These are phyloP conservation scores for Cylindrotheca fusiformis DNA, from an alignment of 108 stramenopile species.

Conservation along the genomic window DNA sequence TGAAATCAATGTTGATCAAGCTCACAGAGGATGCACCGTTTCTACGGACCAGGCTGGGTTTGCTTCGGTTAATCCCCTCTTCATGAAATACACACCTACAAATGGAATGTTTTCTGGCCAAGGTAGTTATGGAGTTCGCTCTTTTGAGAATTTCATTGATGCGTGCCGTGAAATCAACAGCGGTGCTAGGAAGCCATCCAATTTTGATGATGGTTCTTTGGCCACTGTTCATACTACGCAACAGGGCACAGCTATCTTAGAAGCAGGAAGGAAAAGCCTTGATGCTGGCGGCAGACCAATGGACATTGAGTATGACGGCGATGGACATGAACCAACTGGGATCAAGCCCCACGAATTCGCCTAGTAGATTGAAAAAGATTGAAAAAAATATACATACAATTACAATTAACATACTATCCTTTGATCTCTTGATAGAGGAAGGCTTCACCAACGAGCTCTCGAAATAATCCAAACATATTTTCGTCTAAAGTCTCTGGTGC, in stretches of 20 bases:
- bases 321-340: conserved; percentile 46
- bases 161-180: conserved; percentile 59
- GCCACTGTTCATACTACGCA: conserved; percentile 93
- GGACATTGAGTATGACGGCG: conserved; percentile 85
- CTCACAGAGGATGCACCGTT: conserved; percentile 97
- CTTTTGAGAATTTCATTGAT: conserved; percentile 86
- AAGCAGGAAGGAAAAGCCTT: conserved; percentile 92
- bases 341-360: conserved; percentile 57
- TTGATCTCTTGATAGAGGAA: neutral
- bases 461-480: neutral
- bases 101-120: conserved; percentile 95
- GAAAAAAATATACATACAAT: no score
- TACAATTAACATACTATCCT: no score
- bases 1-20: conserved; percentile 98
- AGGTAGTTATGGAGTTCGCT: conserved; percentile 93
- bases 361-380: no score
- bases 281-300: conserved; percentile 86
- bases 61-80: conserved; percentile 95
- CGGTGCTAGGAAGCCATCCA: conserved; percentile 56
- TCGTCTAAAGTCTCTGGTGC: neutral
- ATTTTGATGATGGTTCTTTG: conserved; percentile 88
- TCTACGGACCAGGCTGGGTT: conserved; percentile 84
- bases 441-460: neutral
- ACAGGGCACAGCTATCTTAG: conserved; percentile 97
- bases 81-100: conserved; percentile 99